Base-by-base conservation (phyloP, 768 basidiomycete species). In the Lentinus brumalis region DNA sequence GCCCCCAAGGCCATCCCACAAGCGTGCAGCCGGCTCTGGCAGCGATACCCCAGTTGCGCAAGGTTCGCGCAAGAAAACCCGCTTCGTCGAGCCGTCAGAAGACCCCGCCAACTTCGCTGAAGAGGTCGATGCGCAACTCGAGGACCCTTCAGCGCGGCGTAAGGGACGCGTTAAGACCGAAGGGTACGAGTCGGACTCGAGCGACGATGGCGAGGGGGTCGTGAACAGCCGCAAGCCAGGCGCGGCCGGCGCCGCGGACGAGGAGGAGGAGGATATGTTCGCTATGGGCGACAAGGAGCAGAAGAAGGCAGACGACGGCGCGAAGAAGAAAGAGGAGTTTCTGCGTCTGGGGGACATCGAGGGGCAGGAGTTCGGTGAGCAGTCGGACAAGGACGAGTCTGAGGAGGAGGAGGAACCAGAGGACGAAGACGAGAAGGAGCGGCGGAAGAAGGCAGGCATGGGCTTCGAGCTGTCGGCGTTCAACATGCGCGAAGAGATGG, bases 401-500 rank as follows among this genome's bases (percentile, higher is more conserved):
- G 74, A 75, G 3, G 78, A 77, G 1, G 81, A 80, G 35, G 82
- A 77, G 69, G 84, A 80, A 56, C 79, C 77, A 6, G 78, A 77
- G 62, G 84, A 94, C 69, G 90, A 95, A 69, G 90, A 94, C 71
- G 90, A 91, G 53, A 86, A 81, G n/a, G 82, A 83, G 68, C 83
- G 87, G 67, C 77, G 82, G 70, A 86, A 83, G 77, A 93, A 92
- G 73, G 86, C 81, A 41, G 90, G 89, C 12, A 98, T 99, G 96
- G 97, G 96, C 2, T 96, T 78, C 75, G 91, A 96, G 70, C 67
- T 99, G 10, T 95, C 92, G 4, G 91, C 93, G 30, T 99, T 99
- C 86, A 96, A 99, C 74, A 98, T 99, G 96, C 89, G 95, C 64
- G 90, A 93, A 68, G 97, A 99, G 81, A 96, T 98, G 90, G 89